phyloP scores from a whole-genome alignment of 129 eudicot genomes.

The Artemisia annua region DNA sequence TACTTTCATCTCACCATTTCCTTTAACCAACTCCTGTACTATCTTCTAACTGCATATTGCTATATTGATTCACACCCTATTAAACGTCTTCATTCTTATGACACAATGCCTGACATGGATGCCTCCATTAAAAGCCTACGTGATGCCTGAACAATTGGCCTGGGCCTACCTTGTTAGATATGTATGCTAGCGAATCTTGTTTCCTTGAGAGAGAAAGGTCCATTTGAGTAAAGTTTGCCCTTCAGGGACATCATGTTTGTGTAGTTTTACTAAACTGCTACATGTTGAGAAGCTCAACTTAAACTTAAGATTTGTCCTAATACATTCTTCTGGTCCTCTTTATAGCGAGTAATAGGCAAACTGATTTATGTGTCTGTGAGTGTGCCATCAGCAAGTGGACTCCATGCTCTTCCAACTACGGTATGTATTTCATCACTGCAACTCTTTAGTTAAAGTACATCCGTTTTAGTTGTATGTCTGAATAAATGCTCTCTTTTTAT shows the following conservation, averaged over 20 bases:
- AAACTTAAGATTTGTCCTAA: neutral
- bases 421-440: slow-evolving; percentile 9
- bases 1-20: no score
- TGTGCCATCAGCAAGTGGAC: slow-evolving; percentile 17
- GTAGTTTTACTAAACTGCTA: neutral
- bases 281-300: neutral
- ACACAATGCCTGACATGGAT: neutral
- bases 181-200: neutral
- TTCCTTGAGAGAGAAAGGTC: neutral
- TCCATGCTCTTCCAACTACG: slow-evolving; percentile 28
- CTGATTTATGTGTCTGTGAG: neutral
- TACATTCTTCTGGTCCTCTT: neutral
- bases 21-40: no score
- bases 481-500: neutral
- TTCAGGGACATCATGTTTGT: no score
- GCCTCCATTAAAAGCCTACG: no score
- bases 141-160: no score
- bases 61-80: neutral
- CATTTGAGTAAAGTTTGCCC: no score
- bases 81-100: no score
- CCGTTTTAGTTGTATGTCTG: neutral
- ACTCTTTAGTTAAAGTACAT: neutral
- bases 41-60: neutral
- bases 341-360: slow-evolving; percentile 11
- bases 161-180: neutral